These are phyloP conservation scores for Cucumis variabilis DNA, from an alignment of 331 rosid genomes.

Conservation along the genomic window DNA sequence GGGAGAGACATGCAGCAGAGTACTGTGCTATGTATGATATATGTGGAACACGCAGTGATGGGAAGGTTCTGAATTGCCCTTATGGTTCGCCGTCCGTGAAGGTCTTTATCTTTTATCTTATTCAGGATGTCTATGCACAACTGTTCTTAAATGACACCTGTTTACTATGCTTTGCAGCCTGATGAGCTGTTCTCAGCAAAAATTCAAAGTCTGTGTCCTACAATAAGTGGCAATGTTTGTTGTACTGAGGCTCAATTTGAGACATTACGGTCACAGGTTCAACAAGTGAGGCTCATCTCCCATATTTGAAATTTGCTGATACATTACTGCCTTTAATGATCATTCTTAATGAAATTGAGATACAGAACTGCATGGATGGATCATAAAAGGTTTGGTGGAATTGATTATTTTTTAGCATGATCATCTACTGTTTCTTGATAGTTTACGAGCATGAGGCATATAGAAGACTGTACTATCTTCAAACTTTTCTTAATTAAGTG, in stretches of 20 bases:
- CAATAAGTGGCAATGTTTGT: conserved; percentile 82
- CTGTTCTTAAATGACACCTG: conserved; percentile 22
- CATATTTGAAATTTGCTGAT: neutral
- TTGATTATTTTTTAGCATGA: conserved; percentile 7
- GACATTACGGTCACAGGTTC: conserved; percentile 83
- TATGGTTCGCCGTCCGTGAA: conserved; percentile 78
- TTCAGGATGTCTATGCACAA: conserved; percentile 5
- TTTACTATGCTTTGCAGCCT: conserved; percentile 62
- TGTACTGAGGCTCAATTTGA: conserved; percentile 88
- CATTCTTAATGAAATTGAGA: neutral
- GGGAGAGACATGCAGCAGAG: conserved; percentile 68
- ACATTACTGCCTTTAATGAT: neutral
- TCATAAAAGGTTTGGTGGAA: neutral
- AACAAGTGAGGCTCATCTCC: conserved; percentile 67
- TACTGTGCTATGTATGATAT: conserved; percentile 98
- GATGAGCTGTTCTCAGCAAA: conserved; percentile 79
- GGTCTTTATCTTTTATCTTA: conserved; percentile 45
- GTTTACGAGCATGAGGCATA: neutral
- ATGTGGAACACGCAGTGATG: conserved; percentile 90
- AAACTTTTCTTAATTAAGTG: conserved; percentile 11
- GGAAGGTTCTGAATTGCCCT: conserved; percentile 91
- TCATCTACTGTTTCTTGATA: conserved; percentile 2
- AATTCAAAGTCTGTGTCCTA: conserved; percentile 93
- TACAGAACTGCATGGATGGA: neutral
- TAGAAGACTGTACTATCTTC: neutral